A percentile compares a stretch with the other conserved stretches of the same genome.
Conservation (phyloP, 2,329 filamentous ascomycete genomes). For the Fusarium xylarioides region DNA sequence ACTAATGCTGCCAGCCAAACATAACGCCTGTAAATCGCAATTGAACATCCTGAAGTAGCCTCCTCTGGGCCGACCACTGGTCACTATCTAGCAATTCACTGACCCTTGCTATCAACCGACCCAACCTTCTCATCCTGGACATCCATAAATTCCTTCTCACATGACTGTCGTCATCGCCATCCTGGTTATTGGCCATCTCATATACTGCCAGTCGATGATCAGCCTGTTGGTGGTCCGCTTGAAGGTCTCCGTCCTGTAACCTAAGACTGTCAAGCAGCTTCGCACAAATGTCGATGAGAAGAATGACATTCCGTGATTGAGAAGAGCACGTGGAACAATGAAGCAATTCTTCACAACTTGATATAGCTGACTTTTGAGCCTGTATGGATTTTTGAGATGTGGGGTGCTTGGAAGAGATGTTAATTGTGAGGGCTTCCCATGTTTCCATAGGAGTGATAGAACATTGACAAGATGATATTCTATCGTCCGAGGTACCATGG, state of each 20-base stretch:
- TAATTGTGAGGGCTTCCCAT: neutral
- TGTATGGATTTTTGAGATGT: neutral
- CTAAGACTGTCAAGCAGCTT: neutral
- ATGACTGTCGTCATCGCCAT: neutral
- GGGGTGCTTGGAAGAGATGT: neutral
- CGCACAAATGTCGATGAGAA: neutral
- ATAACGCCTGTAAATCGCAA: neutral
- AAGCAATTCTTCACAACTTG: neutral
- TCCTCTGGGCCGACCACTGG: neutral
- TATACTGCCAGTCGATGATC: neutral
- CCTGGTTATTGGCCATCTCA: neutral
- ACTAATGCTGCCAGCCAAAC: neutral
- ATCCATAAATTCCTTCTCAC: neutral
- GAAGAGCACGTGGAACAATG: neutral
- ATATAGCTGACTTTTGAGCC: neutral
- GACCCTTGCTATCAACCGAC: neutral
- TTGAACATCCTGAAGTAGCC: neutral
- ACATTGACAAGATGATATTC: neutral
- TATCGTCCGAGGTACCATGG: fast-evolving
- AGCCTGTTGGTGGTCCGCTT: fast-evolving
- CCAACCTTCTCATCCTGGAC: neutral
- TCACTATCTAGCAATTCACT: neutral
- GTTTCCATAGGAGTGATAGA: neutral
- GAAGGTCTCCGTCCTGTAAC: neutral
- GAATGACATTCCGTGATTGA: neutral